Conservation (phyloP, 176 grass and related monocot genomes). For the Panicum miliaceum region DNA sequence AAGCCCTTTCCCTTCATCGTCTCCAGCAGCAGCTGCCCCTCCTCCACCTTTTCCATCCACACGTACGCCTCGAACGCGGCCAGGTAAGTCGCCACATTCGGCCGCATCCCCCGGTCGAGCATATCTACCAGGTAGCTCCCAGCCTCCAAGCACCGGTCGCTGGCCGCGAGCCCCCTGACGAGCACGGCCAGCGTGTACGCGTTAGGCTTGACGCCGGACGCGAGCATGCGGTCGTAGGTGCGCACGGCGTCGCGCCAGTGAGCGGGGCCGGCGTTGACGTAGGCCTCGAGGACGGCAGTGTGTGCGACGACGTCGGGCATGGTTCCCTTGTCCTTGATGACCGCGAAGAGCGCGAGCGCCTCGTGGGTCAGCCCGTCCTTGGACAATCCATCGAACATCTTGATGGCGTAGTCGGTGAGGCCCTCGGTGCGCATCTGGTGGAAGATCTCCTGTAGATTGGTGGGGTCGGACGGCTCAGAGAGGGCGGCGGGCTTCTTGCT, state of each 20-base stretch:
- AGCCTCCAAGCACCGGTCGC: slow-evolving; percentile 49
- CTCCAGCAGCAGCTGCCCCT: slow-evolving; percentile 68
- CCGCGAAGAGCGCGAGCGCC: slow-evolving; percentile 65
- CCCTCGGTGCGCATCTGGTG: slow-evolving; percentile 81
- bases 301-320: slow-evolving; percentile 94
- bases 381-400: slow-evolving; percentile 99
- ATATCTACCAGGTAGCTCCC: slow-evolving; percentile 78
- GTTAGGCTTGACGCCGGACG: slow-evolving; percentile 62
- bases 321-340: slow-evolving; percentile 81
- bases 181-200: slow-evolving; percentile 73
- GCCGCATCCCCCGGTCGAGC: slow-evolving; percentile 70
- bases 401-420: slow-evolving; percentile 84
- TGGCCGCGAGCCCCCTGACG: slow-evolving; percentile 63
- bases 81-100: slow-evolving; percentile 65
- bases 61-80: slow-evolving; percentile 71
- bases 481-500: slow-evolving; percentile 58
- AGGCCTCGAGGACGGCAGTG: slow-evolving; percentile 86
- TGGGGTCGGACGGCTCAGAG: slow-evolving; percentile 59
- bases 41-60: slow-evolving; percentile 57
- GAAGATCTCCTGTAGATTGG: slow-evolving; percentile 86
- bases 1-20: slow-evolving; percentile 80
- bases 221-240: slow-evolving; percentile 80
- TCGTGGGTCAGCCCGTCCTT: slow-evolving; percentile 87
- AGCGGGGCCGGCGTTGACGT: slow-evolving; percentile 60
- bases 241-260: slow-evolving; percentile 71